A percentile compares a stretch with the other conserved stretches of the same genome.
Evolutionary conservation across 1,284 basidiomycete genomes (phyloP).

Genomic region (Microbotryomycetes sp.): DNA sequence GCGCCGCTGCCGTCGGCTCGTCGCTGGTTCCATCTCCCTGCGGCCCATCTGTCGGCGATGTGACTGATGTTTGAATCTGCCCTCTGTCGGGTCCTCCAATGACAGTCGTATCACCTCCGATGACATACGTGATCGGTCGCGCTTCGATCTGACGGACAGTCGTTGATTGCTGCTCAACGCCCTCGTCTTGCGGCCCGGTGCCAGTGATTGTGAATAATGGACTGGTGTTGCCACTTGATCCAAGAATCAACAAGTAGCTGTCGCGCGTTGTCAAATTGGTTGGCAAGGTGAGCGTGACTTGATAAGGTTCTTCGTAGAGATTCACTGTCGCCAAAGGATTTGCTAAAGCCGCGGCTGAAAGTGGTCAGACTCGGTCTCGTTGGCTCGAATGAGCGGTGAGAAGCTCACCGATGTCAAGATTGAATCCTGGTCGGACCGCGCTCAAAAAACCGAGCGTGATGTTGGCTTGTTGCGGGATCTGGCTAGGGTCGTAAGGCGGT

Average conservation of each 20-base stretch:
- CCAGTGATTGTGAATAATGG: slow-evolving; percentile 21
- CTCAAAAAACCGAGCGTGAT: slow-evolving; percentile 4
- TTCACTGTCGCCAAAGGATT: background rate
- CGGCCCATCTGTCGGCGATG: too few relatives aligned
- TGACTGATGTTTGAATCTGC: background rate
- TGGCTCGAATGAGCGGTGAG: background rate
- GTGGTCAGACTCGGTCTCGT: background rate
- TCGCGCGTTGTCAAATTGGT: slow-evolving; percentile 18
- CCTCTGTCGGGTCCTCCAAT: background rate
- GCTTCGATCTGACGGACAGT: background rate
- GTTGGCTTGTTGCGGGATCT: background rate
- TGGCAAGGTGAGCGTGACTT: slow-evolving; percentile 8
- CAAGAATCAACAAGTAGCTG: slow-evolving; percentile 23
- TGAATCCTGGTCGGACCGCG: background rate
- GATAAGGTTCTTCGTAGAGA: background rate
- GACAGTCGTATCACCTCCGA: slow-evolving; percentile 1
- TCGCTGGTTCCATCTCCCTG: background rate
- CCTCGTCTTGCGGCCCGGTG: background rate
- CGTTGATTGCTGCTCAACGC: background rate
- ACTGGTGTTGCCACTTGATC: slow-evolving; percentile 19
- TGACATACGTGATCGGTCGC: background rate
- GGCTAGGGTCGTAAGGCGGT: background rate
- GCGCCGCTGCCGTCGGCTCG: background rate
- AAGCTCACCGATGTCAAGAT: slow-evolving; percentile 8
- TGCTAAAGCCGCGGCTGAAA: background rate